phyloP scores from a whole-genome alignment of 192 early-diverging fungal species.

The Podila horticola region DNA sequence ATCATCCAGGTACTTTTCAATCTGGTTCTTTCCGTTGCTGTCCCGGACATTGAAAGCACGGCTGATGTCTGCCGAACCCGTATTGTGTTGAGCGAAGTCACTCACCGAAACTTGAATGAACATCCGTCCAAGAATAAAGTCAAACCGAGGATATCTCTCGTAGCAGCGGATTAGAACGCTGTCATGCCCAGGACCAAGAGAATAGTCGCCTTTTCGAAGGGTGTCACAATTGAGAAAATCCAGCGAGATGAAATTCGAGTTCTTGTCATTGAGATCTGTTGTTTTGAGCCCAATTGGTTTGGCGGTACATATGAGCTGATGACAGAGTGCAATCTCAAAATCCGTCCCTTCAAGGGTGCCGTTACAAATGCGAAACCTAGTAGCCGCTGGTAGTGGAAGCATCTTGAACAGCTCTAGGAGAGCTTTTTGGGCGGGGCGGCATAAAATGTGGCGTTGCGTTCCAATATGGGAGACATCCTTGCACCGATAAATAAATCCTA shows the following conservation, averaged over 20 bases:
- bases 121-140: conserved; percentile 40
- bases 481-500: conserved; percentile 39
- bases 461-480: neutral
- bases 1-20: conserved; percentile 29
- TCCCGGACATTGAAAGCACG: too few species aligned
- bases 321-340: conserved; percentile 34
- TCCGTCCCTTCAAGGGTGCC: conserved; percentile 18
- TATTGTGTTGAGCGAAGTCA: conserved; percentile 38
- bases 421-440: conserved; percentile 32
- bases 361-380: conserved; percentile 2
- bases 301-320: conserved; percentile 17
- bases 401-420: conserved; percentile 41
- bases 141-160: conserved; percentile 44
- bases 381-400: conserved; percentile 18
- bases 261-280: conserved; percentile 26
- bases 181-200: conserved; percentile 29
- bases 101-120: conserved; percentile 42
- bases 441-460: conserved; percentile 33
- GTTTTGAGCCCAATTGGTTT: conserved; percentile 19
- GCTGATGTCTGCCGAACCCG: conserved; percentile 17
- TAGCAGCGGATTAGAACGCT: conserved; percentile 28
- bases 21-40: too few species aligned
- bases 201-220: conserved; percentile 3
- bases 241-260: conserved; percentile 5
- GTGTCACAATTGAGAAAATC: conserved; percentile 9